These are phyloP conservation scores for Penicillium argentinense DNA, from an alignment of 495 filamentous ascomycete genomes.

Conservation along the genomic window DNA sequence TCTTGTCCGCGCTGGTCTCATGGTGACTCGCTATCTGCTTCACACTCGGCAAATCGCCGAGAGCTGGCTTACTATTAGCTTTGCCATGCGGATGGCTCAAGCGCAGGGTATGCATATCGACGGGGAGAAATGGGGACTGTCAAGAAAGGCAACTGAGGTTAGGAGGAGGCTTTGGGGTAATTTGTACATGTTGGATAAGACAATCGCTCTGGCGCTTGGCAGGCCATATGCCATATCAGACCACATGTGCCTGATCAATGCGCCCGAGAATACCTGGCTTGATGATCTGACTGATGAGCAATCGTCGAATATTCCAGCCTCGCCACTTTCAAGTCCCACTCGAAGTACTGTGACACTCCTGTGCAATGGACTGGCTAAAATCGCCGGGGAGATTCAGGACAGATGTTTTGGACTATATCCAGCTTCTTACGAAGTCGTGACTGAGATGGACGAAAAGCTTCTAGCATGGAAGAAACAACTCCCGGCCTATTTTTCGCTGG, in stretches of 20 bases:
- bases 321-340: constrained; percentile 7
- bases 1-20: constrained; percentile 17
- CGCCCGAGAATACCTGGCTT: constrained; percentile 15
- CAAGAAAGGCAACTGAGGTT: constrained; percentile 11
- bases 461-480: constrained; percentile 13
- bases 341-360: constrained; percentile 9
- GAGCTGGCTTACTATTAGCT: constrained; percentile 18
- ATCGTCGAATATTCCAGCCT: not conserved
- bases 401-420: constrained; percentile 18
- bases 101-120: constrained; percentile 20
- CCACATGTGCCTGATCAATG: constrained; percentile 18
- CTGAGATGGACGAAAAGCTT: constrained; percentile 16
- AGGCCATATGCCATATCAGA: constrained; percentile 19
- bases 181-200: constrained; percentile 16
- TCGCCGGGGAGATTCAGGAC: constrained; percentile 19
- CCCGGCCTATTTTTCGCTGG: constrained; percentile 10
- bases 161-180: constrained; percentile 15
- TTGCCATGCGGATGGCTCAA: constrained; percentile 19
- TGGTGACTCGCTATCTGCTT: constrained; percentile 18
- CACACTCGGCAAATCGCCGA: constrained; percentile 15
- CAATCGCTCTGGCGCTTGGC: constrained; percentile 17
- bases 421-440: constrained; percentile 15
- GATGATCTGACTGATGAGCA: constrained; percentile 15
- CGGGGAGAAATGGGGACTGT: constrained; percentile 17
- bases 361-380: constrained; percentile 11